These are phyloP conservation scores for Ogataea dorogensis DNA, from an alignment of 805 yeast species.

Conservation along the genomic window DNA sequence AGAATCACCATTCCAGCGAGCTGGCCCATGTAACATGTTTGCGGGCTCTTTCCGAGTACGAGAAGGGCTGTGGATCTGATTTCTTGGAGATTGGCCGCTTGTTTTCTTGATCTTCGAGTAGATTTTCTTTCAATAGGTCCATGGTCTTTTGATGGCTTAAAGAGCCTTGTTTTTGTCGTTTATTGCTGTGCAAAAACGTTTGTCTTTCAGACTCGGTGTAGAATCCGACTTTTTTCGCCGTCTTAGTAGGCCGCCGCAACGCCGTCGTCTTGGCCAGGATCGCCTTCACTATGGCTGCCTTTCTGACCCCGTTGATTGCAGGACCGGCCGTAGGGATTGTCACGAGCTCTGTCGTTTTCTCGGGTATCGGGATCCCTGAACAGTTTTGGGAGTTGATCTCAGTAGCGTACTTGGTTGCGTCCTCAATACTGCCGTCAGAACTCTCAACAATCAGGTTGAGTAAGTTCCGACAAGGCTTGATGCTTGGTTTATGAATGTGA, in stretches of 20 bases:
- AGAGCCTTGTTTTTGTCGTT: constrained; percentile 7
- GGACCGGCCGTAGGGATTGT: constrained; percentile 51
- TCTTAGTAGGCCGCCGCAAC: constrained; percentile 4
- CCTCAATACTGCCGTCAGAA: constrained; percentile 56
- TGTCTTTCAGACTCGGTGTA: constrained; percentile 30
- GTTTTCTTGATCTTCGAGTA: constrained; percentile 28
- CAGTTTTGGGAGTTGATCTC: constrained; percentile 63
- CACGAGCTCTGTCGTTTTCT: constrained; percentile 53
- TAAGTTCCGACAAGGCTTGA: constrained; percentile 31
- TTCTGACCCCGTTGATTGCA: constrained; percentile 29
- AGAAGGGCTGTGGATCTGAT: constrained; percentile 1
- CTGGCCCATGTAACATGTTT: constrained; percentile 34
- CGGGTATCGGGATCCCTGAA: constrained; percentile 62
- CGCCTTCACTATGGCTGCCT: constrained; percentile 38
- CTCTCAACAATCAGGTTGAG: constrained; percentile 57
- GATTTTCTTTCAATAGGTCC: constrained; percentile 8
- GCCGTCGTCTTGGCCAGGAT: constrained; percentile 25
- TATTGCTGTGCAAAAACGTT: constrained; percentile 20
- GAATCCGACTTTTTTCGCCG: constrained; percentile 26
- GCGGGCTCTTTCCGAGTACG: constrained; percentile 8
- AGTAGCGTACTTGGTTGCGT: constrained; percentile 69
- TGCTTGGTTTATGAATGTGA: constrained; percentile 33
- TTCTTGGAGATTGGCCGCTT: constrained; percentile 14
- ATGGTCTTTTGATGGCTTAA: constrained; percentile 9
- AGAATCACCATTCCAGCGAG: constrained; percentile 30